Percentiles rank a stretch among this genome's conserved stretches.
Evolutionary conservation across 768 basidiomycete species (phyloP).

Genomic region (Fibroporia radiculosa): DNA sequence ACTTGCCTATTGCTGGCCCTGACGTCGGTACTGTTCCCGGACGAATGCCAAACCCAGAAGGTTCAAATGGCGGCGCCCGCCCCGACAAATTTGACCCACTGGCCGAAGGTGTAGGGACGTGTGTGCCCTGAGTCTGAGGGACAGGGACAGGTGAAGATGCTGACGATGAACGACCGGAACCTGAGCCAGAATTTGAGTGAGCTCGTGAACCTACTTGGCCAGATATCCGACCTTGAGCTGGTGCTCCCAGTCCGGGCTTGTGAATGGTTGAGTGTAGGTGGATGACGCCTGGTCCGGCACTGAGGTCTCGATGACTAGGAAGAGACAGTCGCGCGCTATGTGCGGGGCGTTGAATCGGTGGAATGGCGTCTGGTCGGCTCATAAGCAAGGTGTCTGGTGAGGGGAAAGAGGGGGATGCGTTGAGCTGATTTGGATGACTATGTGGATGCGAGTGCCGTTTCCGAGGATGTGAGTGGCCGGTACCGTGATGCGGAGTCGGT

Average conservation of each 20-base stretch:
- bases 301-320: conserved; percentile 3
- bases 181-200: not conserved
- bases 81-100: conserved; percentile 38
- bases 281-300: conserved; percentile 18
- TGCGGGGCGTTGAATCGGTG: conserved; percentile 12
- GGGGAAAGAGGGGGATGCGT: not conserved
- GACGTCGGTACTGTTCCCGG: conserved; percentile 5
- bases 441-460: conserved; percentile 19
- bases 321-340: conserved; percentile 10
- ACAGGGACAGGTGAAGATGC: conserved; percentile 9
- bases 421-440: conserved; percentile 1
- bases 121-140: conserved; percentile 10
- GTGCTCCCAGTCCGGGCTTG: conserved; percentile 1
- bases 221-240: conserved; percentile 2
- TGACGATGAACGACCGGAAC: conserved; percentile 14
- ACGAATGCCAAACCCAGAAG: conserved; percentile 17
- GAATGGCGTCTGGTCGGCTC: not conserved
- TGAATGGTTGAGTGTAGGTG: conserved; percentile 13
- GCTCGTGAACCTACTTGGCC: not conserved
- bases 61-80: conserved; percentile 49
- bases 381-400: not conserved
- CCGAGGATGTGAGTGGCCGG: conserved; percentile 14
- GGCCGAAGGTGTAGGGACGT: conserved; percentile 3
- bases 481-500: not conserved
- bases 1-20: conserved; percentile 8